A percentile compares a stretch with the other conserved stretches of the same genome.
Evolutionary conservation across 495 filamentous ascomycete genomes (phyloP).

Genomic region (Apodospora peruviana): DNA sequence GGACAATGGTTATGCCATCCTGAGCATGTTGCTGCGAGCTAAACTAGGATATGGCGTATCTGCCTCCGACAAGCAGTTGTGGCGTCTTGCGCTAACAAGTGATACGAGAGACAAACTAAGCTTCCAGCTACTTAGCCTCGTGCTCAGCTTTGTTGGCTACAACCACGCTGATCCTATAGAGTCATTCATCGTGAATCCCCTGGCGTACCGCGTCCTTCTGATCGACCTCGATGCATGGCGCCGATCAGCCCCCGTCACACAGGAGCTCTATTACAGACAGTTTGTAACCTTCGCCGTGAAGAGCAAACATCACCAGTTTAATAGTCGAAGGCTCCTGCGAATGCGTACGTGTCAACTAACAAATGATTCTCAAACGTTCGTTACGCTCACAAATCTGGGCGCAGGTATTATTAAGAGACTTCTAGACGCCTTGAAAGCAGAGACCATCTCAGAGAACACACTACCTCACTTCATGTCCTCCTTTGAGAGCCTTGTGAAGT

Average conservation of each 20-base stretch:
- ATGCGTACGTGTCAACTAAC: conserved; percentile 67
- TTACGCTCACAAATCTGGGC: conserved; percentile 13
- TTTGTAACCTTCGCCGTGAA: conserved; percentile 75
- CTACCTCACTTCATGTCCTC: conserved; percentile 70
- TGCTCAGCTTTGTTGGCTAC: conserved; percentile 85
- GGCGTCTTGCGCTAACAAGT: conserved; percentile 31
- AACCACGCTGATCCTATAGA: conserved; percentile 66
- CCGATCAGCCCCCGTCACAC: conserved; percentile 62
- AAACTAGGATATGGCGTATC: conserved; percentile 58
- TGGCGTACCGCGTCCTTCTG: conserved; percentile 85
- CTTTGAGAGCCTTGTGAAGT: conserved; percentile 70
- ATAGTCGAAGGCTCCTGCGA: conserved; percentile 71
- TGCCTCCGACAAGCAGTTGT: conserved; percentile 32
- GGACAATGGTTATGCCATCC: conserved; percentile 88
- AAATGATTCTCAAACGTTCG: conserved; percentile 1
- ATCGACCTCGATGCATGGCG: conserved; percentile 93
- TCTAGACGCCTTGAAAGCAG: conserved; percentile 81
- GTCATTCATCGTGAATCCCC: conserved; percentile 89
- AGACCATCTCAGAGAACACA: conserved; percentile 64
- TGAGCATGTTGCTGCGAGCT: conserved; percentile 68
- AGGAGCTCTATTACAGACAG: conserved; percentile 86
- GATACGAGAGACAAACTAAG: conserved; percentile 61
- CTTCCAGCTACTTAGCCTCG: conserved; percentile 64
- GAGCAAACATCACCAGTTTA: conserved; percentile 90
- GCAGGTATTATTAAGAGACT: conserved; percentile 84